Conservation (phyloP, 2,329 filamentous ascomycete species). For the Penicillium sclerotiorum region DNA sequence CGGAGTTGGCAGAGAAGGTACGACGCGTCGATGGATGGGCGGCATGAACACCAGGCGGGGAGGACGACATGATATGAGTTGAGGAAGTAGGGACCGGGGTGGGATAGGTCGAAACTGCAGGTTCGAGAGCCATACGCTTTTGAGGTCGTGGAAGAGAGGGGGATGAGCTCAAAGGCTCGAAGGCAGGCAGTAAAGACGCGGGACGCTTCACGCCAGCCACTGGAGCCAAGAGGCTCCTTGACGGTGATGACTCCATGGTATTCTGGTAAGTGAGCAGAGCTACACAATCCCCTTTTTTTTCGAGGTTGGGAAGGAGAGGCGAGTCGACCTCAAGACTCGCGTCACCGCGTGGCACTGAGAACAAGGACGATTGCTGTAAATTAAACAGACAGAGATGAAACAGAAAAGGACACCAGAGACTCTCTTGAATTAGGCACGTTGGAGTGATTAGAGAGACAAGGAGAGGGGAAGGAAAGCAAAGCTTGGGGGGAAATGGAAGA, state of each 20-base stretch:
- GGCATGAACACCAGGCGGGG: conserved; percentile 64
- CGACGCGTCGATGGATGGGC: conserved; percentile 61
- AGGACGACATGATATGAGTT: conserved; percentile 86
- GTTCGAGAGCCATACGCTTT: conserved; percentile 51
- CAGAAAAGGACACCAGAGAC: conserved; percentile 11
- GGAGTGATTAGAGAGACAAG: conserved; percentile 16
- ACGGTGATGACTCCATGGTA: conserved; percentile 46
- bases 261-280: conserved; percentile 4
- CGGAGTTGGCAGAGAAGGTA: conserved; percentile 63
- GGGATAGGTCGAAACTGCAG: conserved; percentile 69
- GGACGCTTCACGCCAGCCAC: conserved; percentile 50
- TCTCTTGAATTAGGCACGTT: conserved; percentile 6
- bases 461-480: conserved; percentile 29
- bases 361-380: conserved; percentile 11
- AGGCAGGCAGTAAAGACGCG: conserved; percentile 51
- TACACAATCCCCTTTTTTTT: conserved; percentile 18
- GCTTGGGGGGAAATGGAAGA: conserved; percentile 27
- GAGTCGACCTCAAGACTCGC: conserved; percentile 31
- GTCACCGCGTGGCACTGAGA: conserved; percentile 21
- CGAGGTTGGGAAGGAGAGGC: conserved; percentile 13
- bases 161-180: conserved; percentile 53
- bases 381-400: conserved; percentile 9
- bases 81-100: conserved; percentile 93
- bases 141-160: conserved; percentile 51
- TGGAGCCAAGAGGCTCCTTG: conserved; percentile 36